Conservation (phyloP, 2,329 filamentous ascomycete genomes). For the Calonectria montana region DNA sequence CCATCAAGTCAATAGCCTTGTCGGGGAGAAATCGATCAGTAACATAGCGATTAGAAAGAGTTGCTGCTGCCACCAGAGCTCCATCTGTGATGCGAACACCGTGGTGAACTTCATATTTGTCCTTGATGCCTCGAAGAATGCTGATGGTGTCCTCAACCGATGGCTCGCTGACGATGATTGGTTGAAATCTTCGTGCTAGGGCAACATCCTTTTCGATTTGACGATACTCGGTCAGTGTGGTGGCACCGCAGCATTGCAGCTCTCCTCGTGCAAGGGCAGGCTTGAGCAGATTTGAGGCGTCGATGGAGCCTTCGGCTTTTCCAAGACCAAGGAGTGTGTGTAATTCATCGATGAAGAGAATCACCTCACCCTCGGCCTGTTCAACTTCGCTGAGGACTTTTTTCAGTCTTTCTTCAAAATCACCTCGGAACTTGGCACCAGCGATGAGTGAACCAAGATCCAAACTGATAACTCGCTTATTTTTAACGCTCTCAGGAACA, state of each 20-base stretch:
- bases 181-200: conserved; percentile 91
- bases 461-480: conserved; percentile 88
- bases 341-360: conserved; percentile 94
- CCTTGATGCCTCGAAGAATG: conserved; percentile 95
- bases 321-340: conserved; percentile 92
- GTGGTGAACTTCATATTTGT: conserved; percentile 97
- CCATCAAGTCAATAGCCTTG: conserved; percentile 96
- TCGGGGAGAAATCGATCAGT: conserved; percentile 96
- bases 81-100: conserved; percentile 95
- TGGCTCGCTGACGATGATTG: conserved; percentile 92
- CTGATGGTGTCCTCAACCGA: conserved; percentile 93
- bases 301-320: conserved; percentile 95
- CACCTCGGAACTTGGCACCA: conserved; percentile 93
- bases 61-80: conserved; percentile 90
- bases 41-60: conserved; percentile 94
- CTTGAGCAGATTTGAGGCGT: conserved; percentile 94
- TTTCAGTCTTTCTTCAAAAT: conserved; percentile 95
- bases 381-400: conserved; percentile 91
- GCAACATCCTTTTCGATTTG: conserved; percentile 97
- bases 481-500: conserved; percentile 95
- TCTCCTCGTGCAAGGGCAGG: conserved; percentile 93
- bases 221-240: conserved; percentile 91
- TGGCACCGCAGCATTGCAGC: conserved; percentile 94
- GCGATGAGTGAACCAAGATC: conserved; percentile 95
- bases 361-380: conserved; percentile 87